Evolutionary conservation across 176 grass and related monocot genomes (phyloP).

Genomic region (Zea luxurians): DNA sequence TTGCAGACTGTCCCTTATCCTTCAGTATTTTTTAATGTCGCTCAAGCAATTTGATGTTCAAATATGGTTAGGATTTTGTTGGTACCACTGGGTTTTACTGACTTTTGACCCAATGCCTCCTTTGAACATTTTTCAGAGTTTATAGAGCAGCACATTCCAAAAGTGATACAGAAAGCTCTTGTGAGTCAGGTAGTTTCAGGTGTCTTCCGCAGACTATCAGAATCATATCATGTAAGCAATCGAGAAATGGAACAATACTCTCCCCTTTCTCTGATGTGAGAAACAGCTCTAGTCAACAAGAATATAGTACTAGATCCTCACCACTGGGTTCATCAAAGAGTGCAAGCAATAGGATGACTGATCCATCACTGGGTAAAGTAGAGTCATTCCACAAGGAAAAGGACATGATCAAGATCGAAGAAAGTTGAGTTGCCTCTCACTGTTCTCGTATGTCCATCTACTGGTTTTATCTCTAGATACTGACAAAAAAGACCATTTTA

Average conservation of each 20-base stretch:
- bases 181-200: slow-evolving; percentile 52
- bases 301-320: slow-evolving; percentile 59
- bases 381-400: slow-evolving; percentile 84
- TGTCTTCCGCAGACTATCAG: slow-evolving; percentile 78
- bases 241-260: slow-evolving; percentile 53
- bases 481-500: slow-evolving; percentile 33
- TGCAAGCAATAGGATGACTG: slow-evolving; percentile 73
- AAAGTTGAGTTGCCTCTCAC: slow-evolving; percentile 76
- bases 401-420: slow-evolving; percentile 93
- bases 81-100: neutral
- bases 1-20: slow-evolving; percentile 1
- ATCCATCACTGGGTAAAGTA: slow-evolving; percentile 50
- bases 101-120: slow-evolving; percentile 18
- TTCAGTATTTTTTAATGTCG: neutral
- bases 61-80: slow-evolving; percentile 16
- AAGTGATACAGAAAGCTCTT: slow-evolving; percentile 51
- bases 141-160: slow-evolving; percentile 43
- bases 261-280: slow-evolving; percentile 57
- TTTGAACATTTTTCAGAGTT: slow-evolving; percentile 45
- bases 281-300: slow-evolving; percentile 49
- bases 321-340: slow-evolving; percentile 68
- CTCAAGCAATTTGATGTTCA: neutral
- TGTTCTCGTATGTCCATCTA: slow-evolving; percentile 12
- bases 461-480: slow-evolving; percentile 14
- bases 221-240: slow-evolving; percentile 71